These are phyloP conservation scores for Mycosphaerella sp. DNA, from an alignment of 2,329 filamentous ascomycete genomes.

Conservation along the genomic window DNA sequence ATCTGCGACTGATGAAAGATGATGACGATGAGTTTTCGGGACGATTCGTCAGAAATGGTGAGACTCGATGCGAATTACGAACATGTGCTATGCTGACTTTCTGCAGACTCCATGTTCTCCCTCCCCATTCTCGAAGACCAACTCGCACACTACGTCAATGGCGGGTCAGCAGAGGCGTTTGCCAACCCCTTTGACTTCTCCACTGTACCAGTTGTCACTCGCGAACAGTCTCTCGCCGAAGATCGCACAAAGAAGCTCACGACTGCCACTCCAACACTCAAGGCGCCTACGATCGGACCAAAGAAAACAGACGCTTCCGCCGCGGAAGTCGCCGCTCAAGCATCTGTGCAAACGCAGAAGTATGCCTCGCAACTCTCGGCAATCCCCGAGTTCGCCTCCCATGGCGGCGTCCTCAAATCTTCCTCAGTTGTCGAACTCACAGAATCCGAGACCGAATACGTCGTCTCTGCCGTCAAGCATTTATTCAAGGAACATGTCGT, in stretches of 20 bases:
- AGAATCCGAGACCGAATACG: constrained; percentile 95
- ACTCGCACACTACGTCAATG: constrained; percentile 94
- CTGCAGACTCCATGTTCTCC: constrained; percentile 83
- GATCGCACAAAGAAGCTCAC: constrained; percentile 97
- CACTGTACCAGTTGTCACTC: constrained; percentile 84
- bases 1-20: constrained; percentile 84
- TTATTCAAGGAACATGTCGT: constrained; percentile 97
- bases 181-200: constrained; percentile 81
- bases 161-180: constrained; percentile 81
- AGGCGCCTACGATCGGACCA: constrained; percentile 77
- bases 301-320: constrained; percentile 68
- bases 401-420: constrained; percentile 88
- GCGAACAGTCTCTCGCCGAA: constrained; percentile 92
- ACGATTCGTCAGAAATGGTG: constrained; percentile 89
- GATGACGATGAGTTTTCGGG: constrained; percentile 74
- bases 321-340: constrained; percentile 64
- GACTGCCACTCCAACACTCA: constrained; percentile 84
- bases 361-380: constrained; percentile 81
- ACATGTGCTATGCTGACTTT: constrained; percentile 21
- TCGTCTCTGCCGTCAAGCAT: constrained; percentile 89
- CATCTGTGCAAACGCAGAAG: constrained; percentile 75
- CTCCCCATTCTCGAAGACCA: constrained; percentile 94
- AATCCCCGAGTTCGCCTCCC: constrained; percentile 85
- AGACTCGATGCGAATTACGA: constrained; percentile 21
- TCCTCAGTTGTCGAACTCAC: constrained; percentile 81